phyloP scores from a whole-genome alignment of 2,329 filamentous ascomycete species.

The Graphiopsis chlorocephala region DNA sequence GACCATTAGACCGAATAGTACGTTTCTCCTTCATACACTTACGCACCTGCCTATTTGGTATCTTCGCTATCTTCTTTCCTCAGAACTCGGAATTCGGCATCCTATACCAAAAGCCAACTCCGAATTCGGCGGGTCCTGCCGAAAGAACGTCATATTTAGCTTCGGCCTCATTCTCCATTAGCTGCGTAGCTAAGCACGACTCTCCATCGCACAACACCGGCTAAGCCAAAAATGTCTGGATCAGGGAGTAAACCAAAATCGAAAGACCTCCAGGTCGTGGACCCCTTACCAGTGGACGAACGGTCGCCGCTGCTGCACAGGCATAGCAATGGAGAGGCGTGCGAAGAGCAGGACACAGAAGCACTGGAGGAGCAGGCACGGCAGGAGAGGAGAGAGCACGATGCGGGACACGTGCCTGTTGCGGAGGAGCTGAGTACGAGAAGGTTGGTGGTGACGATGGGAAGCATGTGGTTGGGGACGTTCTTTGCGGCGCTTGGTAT shows the following conservation, averaged over 20 bases:
- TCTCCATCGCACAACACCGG: neutral
- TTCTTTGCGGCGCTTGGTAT: conserved; percentile 57
- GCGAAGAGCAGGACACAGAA: conserved; percentile 17
- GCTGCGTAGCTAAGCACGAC: neutral
- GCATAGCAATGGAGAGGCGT: conserved; percentile 16
- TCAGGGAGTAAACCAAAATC: neutral
- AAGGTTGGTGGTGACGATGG: conserved; percentile 49
- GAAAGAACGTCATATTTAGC: conserved; percentile 6
- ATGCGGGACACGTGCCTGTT: conserved; percentile 27
- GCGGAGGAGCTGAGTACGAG: conserved; percentile 46
- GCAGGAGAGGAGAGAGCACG: conserved; percentile 34
- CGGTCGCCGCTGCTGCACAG: conserved; percentile 24
- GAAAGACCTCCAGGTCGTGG: conserved; percentile 14
- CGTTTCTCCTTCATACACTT: neutral
- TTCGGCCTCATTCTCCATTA: neutral
- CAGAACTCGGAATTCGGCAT: neutral
- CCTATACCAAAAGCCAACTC: neutral
- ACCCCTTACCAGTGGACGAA: conserved; percentile 20
- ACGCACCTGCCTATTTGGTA: neutral
- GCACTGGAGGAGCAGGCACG: conserved; percentile 30
- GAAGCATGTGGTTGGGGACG: conserved; percentile 52
- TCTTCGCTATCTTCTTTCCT: neutral
- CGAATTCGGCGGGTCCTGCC: conserved; percentile 10
- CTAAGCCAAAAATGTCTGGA: neutral
- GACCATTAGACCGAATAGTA: neutral